phyloP scores from a whole-genome alignment of 352 stramenopile genomes.

The Phytophthora hybrid region DNA sequence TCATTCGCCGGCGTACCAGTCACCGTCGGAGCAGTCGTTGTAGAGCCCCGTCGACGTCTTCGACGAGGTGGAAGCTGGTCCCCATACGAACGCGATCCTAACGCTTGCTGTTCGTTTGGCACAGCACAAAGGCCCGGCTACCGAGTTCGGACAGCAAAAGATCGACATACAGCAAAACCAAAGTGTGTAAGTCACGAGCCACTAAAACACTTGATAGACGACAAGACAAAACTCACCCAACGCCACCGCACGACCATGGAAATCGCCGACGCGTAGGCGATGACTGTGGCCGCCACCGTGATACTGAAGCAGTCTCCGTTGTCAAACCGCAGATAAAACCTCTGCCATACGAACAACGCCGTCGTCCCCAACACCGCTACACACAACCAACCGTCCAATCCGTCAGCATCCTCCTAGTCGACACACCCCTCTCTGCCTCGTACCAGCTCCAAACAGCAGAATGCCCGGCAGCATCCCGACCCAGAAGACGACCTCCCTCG shows the following conservation, averaged over 20 bases:
- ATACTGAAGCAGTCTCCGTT: slow-evolving; percentile 83
- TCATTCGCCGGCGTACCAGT: slow-evolving; percentile 24
- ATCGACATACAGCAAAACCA: not conserved
- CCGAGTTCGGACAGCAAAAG: slow-evolving; percentile 13
- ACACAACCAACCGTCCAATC: slow-evolving; percentile 12
- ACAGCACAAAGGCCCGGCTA: slow-evolving; percentile 83
- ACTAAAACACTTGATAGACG: not conserved
- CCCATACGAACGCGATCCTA: slow-evolving; percentile 35
- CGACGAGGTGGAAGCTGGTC: slow-evolving; percentile 36
- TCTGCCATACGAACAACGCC: slow-evolving; percentile 65
- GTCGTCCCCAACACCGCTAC: slow-evolving; percentile 55
- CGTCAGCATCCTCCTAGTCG: not conserved
- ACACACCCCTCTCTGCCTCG: too few relatives aligned
- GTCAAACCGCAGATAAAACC: slow-evolving; percentile 58
- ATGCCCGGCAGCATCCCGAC: slow-evolving; percentile 64
- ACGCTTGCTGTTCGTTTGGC: slow-evolving; percentile 69
- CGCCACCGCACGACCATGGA: slow-evolving; percentile 84
- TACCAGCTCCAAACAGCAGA: slow-evolving; percentile 59
- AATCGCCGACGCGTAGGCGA: slow-evolving; percentile 69
- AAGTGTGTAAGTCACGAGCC: slow-evolving; percentile 3
- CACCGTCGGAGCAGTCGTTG: slow-evolving; percentile 22
- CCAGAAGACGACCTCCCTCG: slow-evolving; percentile 65
- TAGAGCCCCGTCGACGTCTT: slow-evolving; percentile 27
- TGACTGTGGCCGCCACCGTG: slow-evolving; percentile 67
- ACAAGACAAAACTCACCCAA: slow-evolving; percentile 49